Conservation (phyloP, 2,329 filamentous ascomycete species). For the Penicillium concentricum region DNA sequence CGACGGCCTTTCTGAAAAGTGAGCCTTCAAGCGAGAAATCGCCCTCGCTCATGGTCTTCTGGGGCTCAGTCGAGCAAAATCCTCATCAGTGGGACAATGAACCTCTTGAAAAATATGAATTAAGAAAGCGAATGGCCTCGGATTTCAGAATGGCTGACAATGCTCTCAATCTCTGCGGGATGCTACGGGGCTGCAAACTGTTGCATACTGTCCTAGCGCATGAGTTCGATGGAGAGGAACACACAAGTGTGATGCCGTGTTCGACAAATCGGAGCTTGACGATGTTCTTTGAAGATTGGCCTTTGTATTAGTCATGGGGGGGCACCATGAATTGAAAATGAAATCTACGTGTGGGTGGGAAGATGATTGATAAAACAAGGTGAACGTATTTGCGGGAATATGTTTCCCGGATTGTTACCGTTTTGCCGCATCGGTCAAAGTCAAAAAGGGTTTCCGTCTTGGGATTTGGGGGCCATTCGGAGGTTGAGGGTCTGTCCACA, state of each 20-base stretch:
- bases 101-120: slow-evolving; percentile 32
- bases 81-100: slow-evolving; percentile 32
- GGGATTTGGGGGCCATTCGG: not conserved
- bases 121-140: slow-evolving; percentile 15
- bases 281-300: slow-evolving; percentile 13
- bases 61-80: slow-evolving; percentile 37
- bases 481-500: not conserved
- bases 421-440: not conserved
- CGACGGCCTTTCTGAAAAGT: slow-evolving; percentile 27
- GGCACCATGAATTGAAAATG: not conserved
- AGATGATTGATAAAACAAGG: not conserved
- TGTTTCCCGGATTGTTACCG: not conserved
- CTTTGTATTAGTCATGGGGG: not conserved
- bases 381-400: not conserved
- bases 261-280: slow-evolving; percentile 25
- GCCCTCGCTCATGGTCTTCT: slow-evolving; percentile 24
- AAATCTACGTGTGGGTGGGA: not conserved
- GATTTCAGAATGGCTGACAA: slow-evolving; percentile 28
- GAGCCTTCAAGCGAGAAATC: slow-evolving; percentile 17
- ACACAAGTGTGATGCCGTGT: slow-evolving; percentile 28
- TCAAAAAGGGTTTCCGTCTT: too few relatives aligned
- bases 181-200: slow-evolving; percentile 14
- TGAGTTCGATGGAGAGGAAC: slow-evolving; percentile 33
- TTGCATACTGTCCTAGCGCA: slow-evolving; percentile 16
- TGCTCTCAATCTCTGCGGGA: slow-evolving; percentile 14